These are phyloP conservation scores for Penicillium sp. DNA, from an alignment of 2,329 filamentous ascomycete species.

Conservation along the genomic window DNA sequence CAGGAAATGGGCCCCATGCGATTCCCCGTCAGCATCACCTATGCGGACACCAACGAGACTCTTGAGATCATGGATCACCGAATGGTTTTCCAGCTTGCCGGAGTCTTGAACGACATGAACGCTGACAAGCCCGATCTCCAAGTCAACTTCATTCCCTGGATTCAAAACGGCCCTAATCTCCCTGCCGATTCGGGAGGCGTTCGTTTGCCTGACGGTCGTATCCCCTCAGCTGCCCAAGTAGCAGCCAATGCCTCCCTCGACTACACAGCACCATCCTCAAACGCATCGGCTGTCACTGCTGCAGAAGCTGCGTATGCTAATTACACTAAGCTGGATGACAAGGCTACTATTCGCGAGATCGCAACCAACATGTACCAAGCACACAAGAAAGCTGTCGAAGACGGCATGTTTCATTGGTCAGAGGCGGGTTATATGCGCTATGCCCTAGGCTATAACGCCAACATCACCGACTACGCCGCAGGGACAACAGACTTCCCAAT, in stretches of 20 bases:
- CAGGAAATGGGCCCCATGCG: slow-evolving; percentile 49
- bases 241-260: slow-evolving; percentile 41
- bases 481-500: slow-evolving; percentile 46
- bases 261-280: slow-evolving; percentile 34
- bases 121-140: slow-evolving; percentile 32
- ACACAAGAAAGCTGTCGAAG: slow-evolving; percentile 54
- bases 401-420: slow-evolving; percentile 62
- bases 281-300: slow-evolving; percentile 34
- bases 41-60: slow-evolving; percentile 43
- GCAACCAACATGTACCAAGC: slow-evolving; percentile 45
- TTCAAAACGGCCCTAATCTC: slow-evolving; percentile 50
- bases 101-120: slow-evolving; percentile 44
- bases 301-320: slow-evolving; percentile 43
- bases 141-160: slow-evolving; percentile 45
- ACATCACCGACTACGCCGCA: slow-evolving; percentile 56
- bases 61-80: slow-evolving; percentile 44
- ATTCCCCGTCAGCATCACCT: slow-evolving; percentile 42
- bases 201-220: slow-evolving; percentile 51
- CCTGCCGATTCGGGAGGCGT: slow-evolving; percentile 50
- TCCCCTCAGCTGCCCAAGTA: slow-evolving; percentile 54
- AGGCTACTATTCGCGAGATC: slow-evolving; percentile 29
- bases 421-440: slow-evolving; percentile 63
- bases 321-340: slow-evolving; percentile 28
- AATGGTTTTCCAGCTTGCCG: slow-evolving; percentile 45
- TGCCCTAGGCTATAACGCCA: slow-evolving; percentile 53